Conservation (phyloP, 139 green algal genomes). For the Marvania coccoides region DNA sequence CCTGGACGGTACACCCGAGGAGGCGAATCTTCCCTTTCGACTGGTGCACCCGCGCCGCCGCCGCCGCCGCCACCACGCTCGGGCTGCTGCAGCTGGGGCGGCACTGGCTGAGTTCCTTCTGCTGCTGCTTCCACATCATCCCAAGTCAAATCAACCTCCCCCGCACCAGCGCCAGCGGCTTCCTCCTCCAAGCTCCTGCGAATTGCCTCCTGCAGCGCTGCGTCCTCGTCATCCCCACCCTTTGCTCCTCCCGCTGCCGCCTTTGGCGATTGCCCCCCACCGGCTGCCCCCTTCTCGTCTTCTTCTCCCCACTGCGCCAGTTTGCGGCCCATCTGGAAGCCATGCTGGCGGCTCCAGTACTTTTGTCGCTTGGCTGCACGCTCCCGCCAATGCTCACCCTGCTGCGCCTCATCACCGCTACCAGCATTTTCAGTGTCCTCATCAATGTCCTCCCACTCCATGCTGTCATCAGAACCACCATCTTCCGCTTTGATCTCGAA, state of each 20-base stretch:
- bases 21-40: too few species aligned
- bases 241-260: slow-evolving; percentile 2
- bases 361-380: slow-evolving; percentile 55
- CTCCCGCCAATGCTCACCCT: slow-evolving; percentile 49
- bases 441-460: slow-evolving; percentile 52
- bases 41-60: neutral
- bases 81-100: neutral
- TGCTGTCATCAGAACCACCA: neutral
- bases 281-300: neutral
- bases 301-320: slow-evolving; percentile 67
- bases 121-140: slow-evolving; percentile 1
- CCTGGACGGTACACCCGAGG: too few species aligned
- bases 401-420: neutral
- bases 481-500: neutral
- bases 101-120: slow-evolving; percentile 1
- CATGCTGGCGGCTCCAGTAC: slow-evolving; percentile 74
- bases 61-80: neutral
- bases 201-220: slow-evolving; percentile 64
- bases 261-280: slow-evolving; percentile 2
- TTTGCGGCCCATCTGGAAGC: slow-evolving; percentile 81
- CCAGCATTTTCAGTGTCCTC: slow-evolving; percentile 4
- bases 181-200: slow-evolving; percentile 35
- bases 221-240: slow-evolving; percentile 36
- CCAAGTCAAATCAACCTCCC: slow-evolving; percentile 1
- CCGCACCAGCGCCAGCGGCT: neutral